Percentiles rank a stretch among this genome's conserved stretches.
phyloP scores from a whole-genome alignment of 2,329 filamentous ascomycete species.

The Trichoderma koningiopsis region DNA sequence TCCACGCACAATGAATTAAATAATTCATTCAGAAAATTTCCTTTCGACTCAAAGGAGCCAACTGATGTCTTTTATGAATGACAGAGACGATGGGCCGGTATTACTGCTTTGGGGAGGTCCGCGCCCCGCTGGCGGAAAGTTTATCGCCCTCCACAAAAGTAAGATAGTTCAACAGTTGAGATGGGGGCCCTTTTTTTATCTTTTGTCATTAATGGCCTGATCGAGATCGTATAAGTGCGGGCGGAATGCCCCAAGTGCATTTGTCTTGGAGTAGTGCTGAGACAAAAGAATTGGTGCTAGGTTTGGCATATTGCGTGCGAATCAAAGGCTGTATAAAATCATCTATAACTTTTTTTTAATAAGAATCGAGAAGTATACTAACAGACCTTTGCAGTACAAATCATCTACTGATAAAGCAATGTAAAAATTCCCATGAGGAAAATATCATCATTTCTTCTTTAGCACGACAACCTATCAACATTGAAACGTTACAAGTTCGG shows the following conservation, averaged over 20 bases:
- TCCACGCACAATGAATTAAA: not conserved
- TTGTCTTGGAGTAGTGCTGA: not conserved
- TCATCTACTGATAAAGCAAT: not conserved
- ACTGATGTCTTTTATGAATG: slow-evolving; percentile 10
- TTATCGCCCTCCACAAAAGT: not conserved
- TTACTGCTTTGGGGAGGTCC: slow-evolving; percentile 27
- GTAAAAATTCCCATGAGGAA: not conserved
- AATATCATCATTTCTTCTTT: not conserved
- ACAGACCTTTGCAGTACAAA: not conserved
- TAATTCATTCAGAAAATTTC: not conserved
- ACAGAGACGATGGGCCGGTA: slow-evolving; percentile 6
- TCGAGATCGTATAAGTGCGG: not conserved
- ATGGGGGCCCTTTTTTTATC: not conserved
- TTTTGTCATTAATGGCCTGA: slow-evolving; percentile 9
- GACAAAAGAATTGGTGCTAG: not conserved
- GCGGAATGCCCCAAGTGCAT: not conserved
- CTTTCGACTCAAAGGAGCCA: not conserved
- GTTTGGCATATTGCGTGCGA: not conserved
- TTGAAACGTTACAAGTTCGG: slow-evolving; percentile 2
- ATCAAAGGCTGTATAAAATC: not conserved
- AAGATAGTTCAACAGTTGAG: not conserved
- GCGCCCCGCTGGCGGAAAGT: slow-evolving; percentile 23
- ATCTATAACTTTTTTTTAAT: not conserved
- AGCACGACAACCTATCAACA: not conserved
- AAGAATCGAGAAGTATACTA: not conserved